Base-by-base conservation (phyloP, 2,329 filamentous ascomycete species). In the Amylocarpus encephaloides region DNA sequence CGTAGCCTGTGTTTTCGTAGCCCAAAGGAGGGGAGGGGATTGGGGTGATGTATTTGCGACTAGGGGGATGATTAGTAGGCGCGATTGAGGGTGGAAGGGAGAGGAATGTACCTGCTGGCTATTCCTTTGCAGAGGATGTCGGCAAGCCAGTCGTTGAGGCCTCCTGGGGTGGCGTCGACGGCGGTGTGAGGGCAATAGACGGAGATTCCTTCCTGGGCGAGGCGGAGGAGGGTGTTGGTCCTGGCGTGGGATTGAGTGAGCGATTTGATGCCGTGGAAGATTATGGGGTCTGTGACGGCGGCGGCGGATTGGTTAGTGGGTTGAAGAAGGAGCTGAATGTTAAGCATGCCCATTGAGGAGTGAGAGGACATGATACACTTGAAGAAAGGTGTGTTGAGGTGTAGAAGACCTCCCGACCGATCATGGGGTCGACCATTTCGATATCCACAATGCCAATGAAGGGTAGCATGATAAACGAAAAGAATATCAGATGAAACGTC, bases 101-200 rank as follows among this genome's bases (percentile, higher is more conserved):
- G 15, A 13, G 26, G 16, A 22, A 30, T 46, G 19, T 55, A 54
- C 55, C 35, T 39, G 41, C 47, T 43, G 9, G 13, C 15, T 42
- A 32, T 30, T 18, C 38, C 13, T 5, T 35, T 71, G 74, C 84
- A 83, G 16, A 96, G 80, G 43, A 94, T 84, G 64, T 94, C 86
- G 53, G 88, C 89, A 9, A 98, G 82, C 92, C 92, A 98, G 67
- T 95, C 88, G 64, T 91, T 94, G 59, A 98, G 80, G 3, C 93
- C 93, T 15, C 83, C 81, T 1, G 83, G 80, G 0, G 88, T 88
- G 35, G 89, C 89, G 68, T 98, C 93, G 39, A 97, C 82, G 12
- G 93, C 92, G 0, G 93, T 98, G 70, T 98, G 93, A 0, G 93
- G 93, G 58, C 86, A 90, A 73, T 97, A 98, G 50, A 98, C 90